Base-by-base conservation (phyloP, 1,139 yeast genomes). In the Groenewaldozyma auringiensis region DNA sequence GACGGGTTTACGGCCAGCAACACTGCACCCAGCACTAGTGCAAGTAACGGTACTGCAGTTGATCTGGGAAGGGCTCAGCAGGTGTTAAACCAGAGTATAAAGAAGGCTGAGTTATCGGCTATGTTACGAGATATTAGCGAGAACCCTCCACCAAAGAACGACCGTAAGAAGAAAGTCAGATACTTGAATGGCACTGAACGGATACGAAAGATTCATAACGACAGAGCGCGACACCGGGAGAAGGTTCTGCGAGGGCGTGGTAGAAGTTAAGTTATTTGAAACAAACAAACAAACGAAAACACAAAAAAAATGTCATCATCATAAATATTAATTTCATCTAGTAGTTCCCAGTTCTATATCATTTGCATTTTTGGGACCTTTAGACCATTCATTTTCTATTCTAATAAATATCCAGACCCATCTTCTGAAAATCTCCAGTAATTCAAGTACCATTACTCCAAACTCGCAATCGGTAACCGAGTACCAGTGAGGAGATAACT, bases 351-450 rank as follows among this genome's bases (percentile, higher is more conserved):
- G 17, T n/a, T 29, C 42, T 21, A n/a, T 21, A 25, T 43, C 38
- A 25, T 37, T 37, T 20, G 36, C 34, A 16, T 37, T 14, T 27
- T 42, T 32, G 3, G 37, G 21, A 25, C 25, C 31, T 33, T 41
- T 45, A 11, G 55, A 57, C 62, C 68, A 81, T 62, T 89, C 96
- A 35, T 84, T 76, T 57, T 89, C 96, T 29, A 88, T 68, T 61
- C 94, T 82, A 59, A 89, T 69, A 55, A 86, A 77, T 44, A 89
- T 78, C 98, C 98, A 92, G 48, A 87, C 66, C 79, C 92, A 86
- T 56, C 98, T 73, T 64, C 98, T 74, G 9, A 80, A 55, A 9
- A 92, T 71, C 62, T 92, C 98, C 45, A 88, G 65, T 8, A 77
- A 57, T 57, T 89, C 94, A 44, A 86, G 64, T 4, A 73, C 60